These are phyloP conservation scores for Chamaenerion angustifolium DNA, from an alignment of 345 rosid genomes.

Conservation along the genomic window DNA sequence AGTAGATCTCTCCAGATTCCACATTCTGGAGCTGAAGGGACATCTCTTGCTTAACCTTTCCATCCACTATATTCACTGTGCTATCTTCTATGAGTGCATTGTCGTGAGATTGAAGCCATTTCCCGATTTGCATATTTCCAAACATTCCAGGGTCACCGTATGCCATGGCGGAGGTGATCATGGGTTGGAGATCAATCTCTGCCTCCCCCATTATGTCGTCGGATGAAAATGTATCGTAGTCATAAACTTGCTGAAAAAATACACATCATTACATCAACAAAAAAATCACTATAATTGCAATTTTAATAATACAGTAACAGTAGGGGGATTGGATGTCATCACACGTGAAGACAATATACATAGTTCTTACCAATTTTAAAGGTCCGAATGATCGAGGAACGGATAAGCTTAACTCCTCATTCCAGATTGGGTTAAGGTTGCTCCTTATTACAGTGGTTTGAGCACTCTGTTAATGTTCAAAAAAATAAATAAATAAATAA, in stretches of 20 bases:
- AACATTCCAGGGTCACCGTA: constrained; percentile 82
- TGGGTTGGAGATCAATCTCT: constrained; percentile 77
- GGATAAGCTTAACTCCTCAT: constrained; percentile 68
- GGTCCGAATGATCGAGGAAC: constrained; percentile 52
- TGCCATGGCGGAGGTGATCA: constrained; percentile 90
- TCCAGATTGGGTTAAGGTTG: constrained; percentile 76
- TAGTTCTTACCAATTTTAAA: constrained; percentile 44
- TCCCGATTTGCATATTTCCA: constrained; percentile 90
- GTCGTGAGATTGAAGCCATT: constrained; percentile 78
- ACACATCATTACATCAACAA: too few species aligned
- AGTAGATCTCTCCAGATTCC: constrained; percentile 75
- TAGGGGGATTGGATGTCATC: too few species aligned
- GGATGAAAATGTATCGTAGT: constrained; percentile 78
- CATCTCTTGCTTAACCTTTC: constrained; percentile 75
- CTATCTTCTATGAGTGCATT: constrained; percentile 81
- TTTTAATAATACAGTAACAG: too few species aligned
- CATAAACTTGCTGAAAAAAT: constrained; percentile 62
- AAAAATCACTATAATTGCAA: too few species aligned
- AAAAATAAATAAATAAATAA: too few species aligned
- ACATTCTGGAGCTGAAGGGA: constrained; percentile 83
- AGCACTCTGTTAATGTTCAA: constrained; percentile 23
- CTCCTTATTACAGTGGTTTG: constrained; percentile 41
- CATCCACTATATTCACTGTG: constrained; percentile 70
- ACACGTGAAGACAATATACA: too few species aligned
- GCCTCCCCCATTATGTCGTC: constrained; percentile 99